Evolutionary conservation across 768 basidiomycete genomes (phyloP).

Genomic region (Heimioporus sp.): DNA sequence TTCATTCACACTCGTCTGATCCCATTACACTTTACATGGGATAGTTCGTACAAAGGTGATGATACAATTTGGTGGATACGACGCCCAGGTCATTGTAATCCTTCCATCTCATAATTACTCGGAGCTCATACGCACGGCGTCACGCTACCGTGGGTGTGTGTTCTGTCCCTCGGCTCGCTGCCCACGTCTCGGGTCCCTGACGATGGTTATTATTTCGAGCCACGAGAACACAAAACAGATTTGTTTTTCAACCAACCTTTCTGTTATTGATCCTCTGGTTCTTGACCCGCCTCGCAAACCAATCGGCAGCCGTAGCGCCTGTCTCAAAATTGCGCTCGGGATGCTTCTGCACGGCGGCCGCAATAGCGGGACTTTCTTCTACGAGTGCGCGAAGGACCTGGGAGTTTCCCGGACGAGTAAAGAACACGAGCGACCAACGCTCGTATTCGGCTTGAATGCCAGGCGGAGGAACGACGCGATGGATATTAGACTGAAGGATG

Average conservation of each 20-base stretch:
- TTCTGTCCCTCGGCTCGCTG: conserved; percentile 29
- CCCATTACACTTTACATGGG: too few relatives aligned
- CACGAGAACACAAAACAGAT: too few relatives aligned
- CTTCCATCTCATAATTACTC: too few relatives aligned
- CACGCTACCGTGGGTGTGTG: conserved; percentile 23
- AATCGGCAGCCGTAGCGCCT: conserved; percentile 37
- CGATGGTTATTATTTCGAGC: neutral
- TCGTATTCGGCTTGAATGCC: conserved; percentile 49
- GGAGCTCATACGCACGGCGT: neutral
- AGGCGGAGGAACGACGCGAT: conserved; percentile 64
- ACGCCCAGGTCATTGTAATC: too few relatives aligned
- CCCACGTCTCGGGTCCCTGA: conserved; percentile 32
- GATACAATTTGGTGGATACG: too few relatives aligned
- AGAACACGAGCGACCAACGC: conserved; percentile 69
- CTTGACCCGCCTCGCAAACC: conserved; percentile 41
- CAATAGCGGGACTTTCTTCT: conserved; percentile 50
- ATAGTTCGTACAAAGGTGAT: too few relatives aligned
- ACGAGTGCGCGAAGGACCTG: conserved; percentile 49
- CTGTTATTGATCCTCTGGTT: conserved; percentile 42
- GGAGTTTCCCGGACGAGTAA: conserved; percentile 59
- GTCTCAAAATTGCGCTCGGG: conserved; percentile 39
- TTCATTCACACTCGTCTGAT: too few relatives aligned
- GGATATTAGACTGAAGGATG: conserved; percentile 60
- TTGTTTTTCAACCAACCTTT: conserved; percentile 29
- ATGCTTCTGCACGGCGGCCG: conserved; percentile 36